Evolutionary conservation across 2,329 filamentous ascomycete genomes (phyloP), one percentile per base, ranked within the genome.

Genomic region (Piedraia hortae): DNA sequence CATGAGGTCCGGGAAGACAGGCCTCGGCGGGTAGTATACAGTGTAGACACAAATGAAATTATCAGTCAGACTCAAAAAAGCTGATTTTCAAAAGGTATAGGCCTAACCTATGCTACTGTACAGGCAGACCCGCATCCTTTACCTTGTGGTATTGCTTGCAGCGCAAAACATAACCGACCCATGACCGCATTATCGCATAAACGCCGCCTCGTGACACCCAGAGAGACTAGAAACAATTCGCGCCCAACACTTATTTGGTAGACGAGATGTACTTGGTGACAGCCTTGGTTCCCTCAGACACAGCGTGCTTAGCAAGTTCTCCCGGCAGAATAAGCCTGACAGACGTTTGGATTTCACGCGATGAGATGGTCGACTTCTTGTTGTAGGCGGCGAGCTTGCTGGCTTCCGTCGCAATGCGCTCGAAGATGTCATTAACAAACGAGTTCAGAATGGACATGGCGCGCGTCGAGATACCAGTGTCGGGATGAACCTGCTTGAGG

Each of bases 311-410:
- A 51, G 85, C 85, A 41, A 97, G 66, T 59, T 97, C 85, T 58
- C 85, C 85, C 20, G 85, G 85, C 24, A 97, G 72, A 55, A 97
- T 97, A 31, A 97, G 68, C 37, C 85, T 73, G 41, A 97, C 85
- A 39, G 85, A 91, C 41, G 85, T 97, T 65, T 97, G 85, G 48
- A 97, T 97, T 59, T 97, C 85, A 46, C 85, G 73, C 37, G 85
- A 93, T 24, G 82, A 93, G 56, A 97, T 97, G 49, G 85, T 97
- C 22, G 82, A 93, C 66, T 97, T 97, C 73, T 93, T 97, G 72
- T 97, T 97, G 65, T 97, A 97, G 33, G 85, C 85, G 39, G 85
- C 85, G 30, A 97, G 71, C 71, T 97, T 97, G 49, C 77, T 90
- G 23, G 85, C 85, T 57, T 97, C 85, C 28, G 85, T 91, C 34